Evolutionary conservation across 163 green algal species (phyloP), one percentile per base, ranked within the genome.

Genomic region (Coccomyxa subellipsoidea): DNA sequence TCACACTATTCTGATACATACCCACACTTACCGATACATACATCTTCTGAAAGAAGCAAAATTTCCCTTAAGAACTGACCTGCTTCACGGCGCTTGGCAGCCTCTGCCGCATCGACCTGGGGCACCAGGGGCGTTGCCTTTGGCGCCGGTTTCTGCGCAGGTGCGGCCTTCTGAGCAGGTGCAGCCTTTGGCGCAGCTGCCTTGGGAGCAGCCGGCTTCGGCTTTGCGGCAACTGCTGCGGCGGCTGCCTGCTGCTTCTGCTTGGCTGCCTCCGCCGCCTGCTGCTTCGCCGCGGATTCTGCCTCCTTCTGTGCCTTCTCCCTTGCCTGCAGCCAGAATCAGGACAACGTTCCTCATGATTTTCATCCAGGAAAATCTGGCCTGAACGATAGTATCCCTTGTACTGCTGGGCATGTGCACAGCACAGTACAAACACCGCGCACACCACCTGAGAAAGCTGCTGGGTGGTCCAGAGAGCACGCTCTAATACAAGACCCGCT

Each of bases 231-330:
- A 73, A n/a, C 66, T 35, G 66, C 66, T 4, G 47, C 47, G 21
- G 47, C 80, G 35, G 35, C 34, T 73, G 76, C 39, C 38, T 69
- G 12, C 31, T 82, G 35, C 38, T 71, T 31, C 31, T 82, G 35
- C 38, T 71, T 31, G 37, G 78, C 35, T 34, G 32, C 40, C 47
- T 8, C 69, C 9, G 27, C 40, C 18, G 79, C 70, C 18, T 78
- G 10, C 29, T 69, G 25, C 34, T 84, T 34, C 32, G 79, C 79
- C 69, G 78, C 12, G 23, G 76, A 59, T 29, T 80, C 70, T 18
- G 77, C 77, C 59, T 85, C 39, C 36, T 47, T 35, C 36, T 40
- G 31, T 31, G 66, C 31, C 82, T 31, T 53, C 37, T n/a, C 37
- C 81, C 32, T 38, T 34, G 71, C 27, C 73, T 32, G 37, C 23